phyloP scores from a whole-genome alignment of 352 stramenopile species.

The Pythium myriotylum region DNA sequence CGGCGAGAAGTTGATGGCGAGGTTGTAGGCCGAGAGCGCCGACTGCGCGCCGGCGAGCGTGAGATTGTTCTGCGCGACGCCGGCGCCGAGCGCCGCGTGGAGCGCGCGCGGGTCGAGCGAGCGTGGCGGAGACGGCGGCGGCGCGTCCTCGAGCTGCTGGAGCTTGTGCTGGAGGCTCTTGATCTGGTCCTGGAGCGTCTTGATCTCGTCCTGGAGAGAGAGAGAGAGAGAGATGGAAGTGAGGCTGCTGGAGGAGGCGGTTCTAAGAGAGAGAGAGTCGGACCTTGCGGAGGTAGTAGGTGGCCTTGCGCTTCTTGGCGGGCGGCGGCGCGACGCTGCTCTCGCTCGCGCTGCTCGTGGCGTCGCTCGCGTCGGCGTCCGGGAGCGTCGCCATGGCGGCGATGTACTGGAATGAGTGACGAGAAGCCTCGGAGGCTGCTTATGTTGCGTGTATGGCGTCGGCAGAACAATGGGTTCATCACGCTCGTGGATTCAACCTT shows the following conservation, averaged over 20 bases:
- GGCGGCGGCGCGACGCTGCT: background rate
- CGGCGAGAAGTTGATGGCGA: no score
- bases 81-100: no score
- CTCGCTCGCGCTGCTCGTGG: conserved; percentile 1
- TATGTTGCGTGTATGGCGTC: no score
- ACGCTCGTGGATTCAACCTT: no score
- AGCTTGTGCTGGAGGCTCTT: conserved; percentile 2
- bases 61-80: conserved; percentile 1
- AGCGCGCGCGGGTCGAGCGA: no score
- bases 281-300: conserved; percentile 18
- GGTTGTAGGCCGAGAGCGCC: conserved; percentile 4
- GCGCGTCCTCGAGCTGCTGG: conserved; percentile 1
- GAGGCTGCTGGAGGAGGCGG: background rate
- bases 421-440: no score
- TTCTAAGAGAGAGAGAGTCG: background rate
- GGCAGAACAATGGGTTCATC: no score
- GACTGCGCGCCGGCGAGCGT: conserved; percentile 6
- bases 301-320: conserved; percentile 18
- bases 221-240: background rate
- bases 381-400: no score
- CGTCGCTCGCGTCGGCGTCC: conserved; percentile 2
- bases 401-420: no score
- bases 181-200: conserved; percentile 6
- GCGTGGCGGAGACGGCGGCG: background rate
- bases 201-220: conserved; percentile 12